Base-by-base conservation (phyloP, 495 filamentous ascomycete species). In the Aspergillus leporis region DNA sequence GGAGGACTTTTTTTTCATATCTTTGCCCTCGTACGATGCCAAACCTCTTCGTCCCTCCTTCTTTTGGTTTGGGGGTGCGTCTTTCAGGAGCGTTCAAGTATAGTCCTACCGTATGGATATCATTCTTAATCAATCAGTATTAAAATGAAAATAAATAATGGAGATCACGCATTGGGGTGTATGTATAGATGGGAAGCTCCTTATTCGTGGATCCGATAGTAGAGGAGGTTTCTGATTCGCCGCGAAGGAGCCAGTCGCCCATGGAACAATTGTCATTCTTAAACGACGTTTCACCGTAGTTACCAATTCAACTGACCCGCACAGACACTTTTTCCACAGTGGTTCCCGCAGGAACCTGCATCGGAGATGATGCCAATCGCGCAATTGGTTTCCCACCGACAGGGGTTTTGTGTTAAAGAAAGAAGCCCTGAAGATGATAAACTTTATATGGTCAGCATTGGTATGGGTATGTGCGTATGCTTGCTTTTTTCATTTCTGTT, bases 311-410 rank as follows among this genome's bases (percentile, higher is more conserved):
- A 47, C 18, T 10, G 21, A 47, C 43, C 43, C 43, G 43, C 43
- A 47, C 43, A 47, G 43, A 47, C 43, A 23, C 38, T 41, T 41
- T 23, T 45, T 21, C 41, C 41, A 53, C 23, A 25, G n/a, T 31
- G 16, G 14, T 51, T 51, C 38, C 38, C 38, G 38, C 49, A 31
- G 49, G 49, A 51, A 51, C 49, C 49, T 51, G 25, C 49, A 34
- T 51, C 28, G 49, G 49, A 31, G 28, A 36, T 31, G 23, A 53
- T 36, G 6, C 50, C 50, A 53, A 25, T 38, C 36, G 40, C 31
- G 43, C 43, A 23, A 47, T 47, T 10, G 18, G 19, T 47, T 47
- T 22, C 8, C 18, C n/a, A 45, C 43, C 12, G 43, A 47, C 43
- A 47, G 21, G 43, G 43, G 43, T 41, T 16, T 18, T 36, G 9